Conservation (phyloP, 2,329 filamentous ascomycete species). For the Didymellaceae sp. region DNA sequence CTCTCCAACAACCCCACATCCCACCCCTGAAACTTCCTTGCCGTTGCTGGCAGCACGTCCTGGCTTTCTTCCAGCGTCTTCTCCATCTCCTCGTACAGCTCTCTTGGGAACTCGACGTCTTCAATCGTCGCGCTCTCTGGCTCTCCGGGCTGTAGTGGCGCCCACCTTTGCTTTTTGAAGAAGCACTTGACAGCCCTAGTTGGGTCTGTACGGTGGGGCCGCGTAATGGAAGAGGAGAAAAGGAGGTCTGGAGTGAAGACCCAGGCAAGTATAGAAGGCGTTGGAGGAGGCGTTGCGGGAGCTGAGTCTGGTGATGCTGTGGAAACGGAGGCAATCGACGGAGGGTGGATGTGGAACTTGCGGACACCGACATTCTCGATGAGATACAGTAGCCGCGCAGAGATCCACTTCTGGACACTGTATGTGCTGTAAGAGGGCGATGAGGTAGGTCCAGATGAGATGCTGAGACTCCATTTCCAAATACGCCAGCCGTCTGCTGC, state of each 20-base stretch:
- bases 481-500: constrained; percentile 56
- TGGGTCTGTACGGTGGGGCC: constrained; percentile 40
- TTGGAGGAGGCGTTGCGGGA: not conserved
- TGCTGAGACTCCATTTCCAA: constrained; percentile 56
- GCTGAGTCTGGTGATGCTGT: not conserved
- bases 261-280: constrained; percentile 57
- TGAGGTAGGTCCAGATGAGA: constrained; percentile 23
- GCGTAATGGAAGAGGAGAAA: constrained; percentile 57
- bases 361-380: constrained; percentile 63
- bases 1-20: constrained; percentile 67
- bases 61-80: constrained; percentile 58
- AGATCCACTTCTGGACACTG: constrained; percentile 53
- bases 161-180: constrained; percentile 51
- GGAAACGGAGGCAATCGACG: not conserved
- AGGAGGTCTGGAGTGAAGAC: constrained; percentile 66
- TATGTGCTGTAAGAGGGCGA: constrained; percentile 24
- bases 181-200: constrained; percentile 65
- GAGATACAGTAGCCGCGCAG: constrained; percentile 62
- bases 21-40: constrained; percentile 70
- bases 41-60: constrained; percentile 60
- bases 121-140: constrained; percentile 55
- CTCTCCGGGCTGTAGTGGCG: constrained; percentile 36
- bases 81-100: constrained; percentile 57
- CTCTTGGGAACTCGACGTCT: constrained; percentile 59
- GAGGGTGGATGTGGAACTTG: constrained; percentile 61